phyloP scores from a whole-genome alignment of 78 protist genomes.

The Dictyostelium firmibasis region DNA sequence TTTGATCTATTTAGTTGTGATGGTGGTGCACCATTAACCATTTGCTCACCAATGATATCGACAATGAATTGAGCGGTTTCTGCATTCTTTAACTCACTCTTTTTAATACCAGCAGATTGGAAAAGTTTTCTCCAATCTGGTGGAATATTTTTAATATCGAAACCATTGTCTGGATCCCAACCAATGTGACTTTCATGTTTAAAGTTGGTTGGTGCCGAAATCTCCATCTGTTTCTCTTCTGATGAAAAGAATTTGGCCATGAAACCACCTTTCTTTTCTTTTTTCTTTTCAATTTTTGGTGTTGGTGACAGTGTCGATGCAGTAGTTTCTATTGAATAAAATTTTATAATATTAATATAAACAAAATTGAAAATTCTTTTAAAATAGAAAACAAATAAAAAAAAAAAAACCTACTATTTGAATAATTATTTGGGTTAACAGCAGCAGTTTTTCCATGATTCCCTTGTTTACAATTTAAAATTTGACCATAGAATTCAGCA shows the following conservation, averaged over 20 bases:
- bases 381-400: neutral
- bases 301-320: conserved; percentile 12
- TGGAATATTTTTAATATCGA: conserved; percentile 79
- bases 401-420: neutral
- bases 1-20: conserved; percentile 11
- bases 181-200: conserved; percentile 81
- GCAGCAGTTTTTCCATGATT: neutral
- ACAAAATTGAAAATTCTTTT: no score
- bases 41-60: conserved; percentile 67
- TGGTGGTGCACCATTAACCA: neutral
- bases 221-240: conserved; percentile 31
- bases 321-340: neutral
- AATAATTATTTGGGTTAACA: conserved; percentile 1
- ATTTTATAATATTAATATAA: neutral
- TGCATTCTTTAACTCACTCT: conserved; percentile 78
- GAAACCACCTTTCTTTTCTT: conserved; percentile 59
- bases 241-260: conserved; percentile 12
- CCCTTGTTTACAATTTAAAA: conserved; percentile 8
- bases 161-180: conserved; percentile 81
- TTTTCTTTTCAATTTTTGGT: conserved; percentile 52
- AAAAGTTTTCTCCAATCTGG: conserved; percentile 84
- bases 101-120: conserved; percentile 84
- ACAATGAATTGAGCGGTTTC: conserved; percentile 83
- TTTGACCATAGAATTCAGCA: conserved; percentile 27
- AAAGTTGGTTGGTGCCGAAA: conserved; percentile 80